Percentiles rank a stretch among this genome's conserved stretches.
Evolutionary conservation across 2,329 filamentous ascomycete genomes (phyloP).

Genomic region (Coniochaeta sp.): DNA sequence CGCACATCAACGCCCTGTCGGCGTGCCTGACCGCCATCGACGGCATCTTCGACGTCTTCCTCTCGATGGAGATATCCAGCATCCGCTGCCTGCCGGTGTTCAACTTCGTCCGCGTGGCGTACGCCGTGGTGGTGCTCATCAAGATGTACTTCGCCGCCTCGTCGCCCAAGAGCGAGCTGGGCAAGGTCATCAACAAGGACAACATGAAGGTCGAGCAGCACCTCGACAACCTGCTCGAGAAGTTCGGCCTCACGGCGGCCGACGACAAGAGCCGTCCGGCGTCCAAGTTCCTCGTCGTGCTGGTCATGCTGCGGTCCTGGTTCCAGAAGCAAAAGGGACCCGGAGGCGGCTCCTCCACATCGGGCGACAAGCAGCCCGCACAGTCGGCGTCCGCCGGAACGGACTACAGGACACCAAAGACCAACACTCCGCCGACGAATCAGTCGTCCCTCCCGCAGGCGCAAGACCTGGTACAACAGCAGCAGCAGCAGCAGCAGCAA

Average conservation of each 20-base stretch:
- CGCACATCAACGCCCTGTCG: slow-evolving; percentile 60
- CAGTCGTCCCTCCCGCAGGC: slow-evolving; percentile 1
- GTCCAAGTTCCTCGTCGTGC: slow-evolving; percentile 62
- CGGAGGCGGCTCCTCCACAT: neutral
- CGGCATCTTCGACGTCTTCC: slow-evolving; percentile 57
- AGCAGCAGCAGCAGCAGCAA: slow-evolving; percentile 15
- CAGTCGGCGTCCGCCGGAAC: neutral
- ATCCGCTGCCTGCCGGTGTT: slow-evolving; percentile 63
- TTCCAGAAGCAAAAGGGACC: slow-evolving; percentile 35
- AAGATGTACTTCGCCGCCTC: slow-evolving; percentile 66
- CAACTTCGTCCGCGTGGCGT: slow-evolving; percentile 64
- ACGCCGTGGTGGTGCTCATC: slow-evolving; percentile 64
- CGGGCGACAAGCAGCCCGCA: slow-evolving; percentile 22
- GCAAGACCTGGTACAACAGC: slow-evolving; percentile 10
- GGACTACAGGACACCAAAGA: neutral
- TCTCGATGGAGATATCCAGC: slow-evolving; percentile 48
- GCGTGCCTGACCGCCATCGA: slow-evolving; percentile 62
- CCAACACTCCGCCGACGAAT: neutral
- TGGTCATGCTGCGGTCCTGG: slow-evolving; percentile 65
- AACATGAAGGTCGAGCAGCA: slow-evolving; percentile 60
- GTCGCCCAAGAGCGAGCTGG: slow-evolving; percentile 56
- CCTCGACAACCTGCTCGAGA: slow-evolving; percentile 61
- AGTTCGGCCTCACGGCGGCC: slow-evolving; percentile 57
- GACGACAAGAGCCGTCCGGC: slow-evolving; percentile 58
- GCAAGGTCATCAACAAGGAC: slow-evolving; percentile 61